These are phyloP conservation scores for Didymella lethalis DNA, from an alignment of 2,329 filamentous ascomycete species.

Conservation along the genomic window DNA sequence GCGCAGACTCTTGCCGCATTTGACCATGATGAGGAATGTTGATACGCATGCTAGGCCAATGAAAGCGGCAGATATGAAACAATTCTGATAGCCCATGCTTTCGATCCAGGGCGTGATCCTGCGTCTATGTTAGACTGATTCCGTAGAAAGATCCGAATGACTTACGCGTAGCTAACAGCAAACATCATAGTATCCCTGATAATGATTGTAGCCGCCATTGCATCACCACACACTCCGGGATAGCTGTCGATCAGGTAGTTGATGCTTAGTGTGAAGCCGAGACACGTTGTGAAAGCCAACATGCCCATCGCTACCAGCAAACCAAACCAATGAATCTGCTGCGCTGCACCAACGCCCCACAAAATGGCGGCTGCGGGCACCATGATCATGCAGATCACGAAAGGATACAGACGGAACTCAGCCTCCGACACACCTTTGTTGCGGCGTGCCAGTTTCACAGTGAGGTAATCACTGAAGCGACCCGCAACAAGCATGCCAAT, in stretches of 20 bases:
- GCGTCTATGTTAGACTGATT: background rate
- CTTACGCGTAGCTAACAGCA: slow-evolving; percentile 58
- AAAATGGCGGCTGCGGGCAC: slow-evolving; percentile 57
- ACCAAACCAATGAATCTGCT: slow-evolving; percentile 60
- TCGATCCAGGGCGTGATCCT: slow-evolving; percentile 56
- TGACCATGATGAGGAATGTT: slow-evolving; percentile 56
- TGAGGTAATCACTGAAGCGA: slow-evolving; percentile 37
- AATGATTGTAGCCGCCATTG: slow-evolving; percentile 60
- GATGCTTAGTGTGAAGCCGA: slow-evolving; percentile 56
- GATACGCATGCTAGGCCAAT: slow-evolving; percentile 53
- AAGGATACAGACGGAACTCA: slow-evolving; percentile 53
- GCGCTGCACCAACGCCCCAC: slow-evolving; percentile 61
- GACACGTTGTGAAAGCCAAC: slow-evolving; percentile 31
- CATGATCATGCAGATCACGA: slow-evolving; percentile 51
- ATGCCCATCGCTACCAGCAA: slow-evolving; percentile 58
- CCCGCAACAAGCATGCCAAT: slow-evolving; percentile 31
- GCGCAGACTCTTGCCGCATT: slow-evolving; percentile 56
- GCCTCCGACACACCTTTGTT: slow-evolving; percentile 53
- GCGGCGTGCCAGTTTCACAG: slow-evolving; percentile 44
- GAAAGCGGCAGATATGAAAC: slow-evolving; percentile 55
- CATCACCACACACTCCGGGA: slow-evolving; percentile 58
- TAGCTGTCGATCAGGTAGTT: slow-evolving; percentile 61
- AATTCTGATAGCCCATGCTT: slow-evolving; percentile 54
- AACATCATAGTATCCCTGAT: slow-evolving; percentile 61
- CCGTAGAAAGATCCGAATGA: background rate